Evolutionary conservation across 2,329 filamentous ascomycete species (phyloP).

Genomic region (Fusarium phyllophilum): DNA sequence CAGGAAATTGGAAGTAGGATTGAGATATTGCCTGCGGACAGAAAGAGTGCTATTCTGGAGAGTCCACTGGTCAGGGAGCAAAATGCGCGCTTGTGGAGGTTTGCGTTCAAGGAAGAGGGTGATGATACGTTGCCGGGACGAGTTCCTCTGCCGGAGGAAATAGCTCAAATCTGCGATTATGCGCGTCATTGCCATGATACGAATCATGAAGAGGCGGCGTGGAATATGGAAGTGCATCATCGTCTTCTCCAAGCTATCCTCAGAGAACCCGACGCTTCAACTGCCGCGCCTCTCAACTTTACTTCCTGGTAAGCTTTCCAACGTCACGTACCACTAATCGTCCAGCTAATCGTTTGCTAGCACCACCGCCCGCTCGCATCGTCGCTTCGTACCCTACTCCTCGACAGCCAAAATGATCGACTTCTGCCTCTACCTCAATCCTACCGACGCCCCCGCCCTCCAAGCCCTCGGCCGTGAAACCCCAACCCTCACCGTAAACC

Average conservation of each 20-base stretch:
- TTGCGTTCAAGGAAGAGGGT: slow-evolving; percentile 6
- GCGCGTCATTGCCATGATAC: slow-evolving; percentile 19
- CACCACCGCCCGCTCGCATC: slow-evolving; percentile 2
- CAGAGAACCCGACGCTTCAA: not conserved
- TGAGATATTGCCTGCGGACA: slow-evolving; percentile 13
- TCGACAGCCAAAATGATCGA: slow-evolving; percentile 27
- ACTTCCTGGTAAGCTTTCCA: not conserved
- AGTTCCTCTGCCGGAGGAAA: slow-evolving; percentile 12
- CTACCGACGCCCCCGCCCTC: not conserved
- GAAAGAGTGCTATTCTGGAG: not conserved
- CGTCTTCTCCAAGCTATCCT: slow-evolving; percentile 21
- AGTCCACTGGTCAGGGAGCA: not conserved
- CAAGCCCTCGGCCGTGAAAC: slow-evolving; percentile 16
- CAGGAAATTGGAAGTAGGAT: slow-evolving; percentile 16
- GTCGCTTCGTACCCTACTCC: slow-evolving; percentile 4
- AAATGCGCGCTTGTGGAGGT: slow-evolving; percentile 14
- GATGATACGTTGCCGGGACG: slow-evolving; percentile 11
- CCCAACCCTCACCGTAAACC: slow-evolving; percentile 20
- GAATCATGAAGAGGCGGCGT: slow-evolving; percentile 21
- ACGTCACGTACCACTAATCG: accelerated
- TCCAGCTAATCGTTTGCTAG: not conserved
- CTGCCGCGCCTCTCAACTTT: not conserved
- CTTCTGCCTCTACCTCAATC: slow-evolving; percentile 18
- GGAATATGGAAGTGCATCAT: slow-evolving; percentile 35
- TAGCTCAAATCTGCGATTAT: slow-evolving; percentile 1